These are phyloP conservation scores for Aspergillus funiculosus DNA, from an alignment of 495 filamentous ascomycete genomes.

Conservation along the genomic window DNA sequence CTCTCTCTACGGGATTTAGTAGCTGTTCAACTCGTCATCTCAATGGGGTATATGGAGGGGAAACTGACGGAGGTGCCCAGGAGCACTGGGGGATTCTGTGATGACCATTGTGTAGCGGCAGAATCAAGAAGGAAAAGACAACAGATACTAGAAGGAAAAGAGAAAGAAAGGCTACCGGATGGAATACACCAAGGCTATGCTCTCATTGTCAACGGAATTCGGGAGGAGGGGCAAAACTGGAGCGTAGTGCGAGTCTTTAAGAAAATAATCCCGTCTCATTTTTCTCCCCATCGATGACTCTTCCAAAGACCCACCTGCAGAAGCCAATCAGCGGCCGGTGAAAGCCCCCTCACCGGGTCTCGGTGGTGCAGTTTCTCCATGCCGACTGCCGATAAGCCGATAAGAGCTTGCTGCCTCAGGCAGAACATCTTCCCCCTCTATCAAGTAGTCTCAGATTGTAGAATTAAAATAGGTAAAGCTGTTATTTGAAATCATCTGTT, in stretches of 20 bases:
- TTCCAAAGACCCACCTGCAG: slow-evolving; percentile 6
- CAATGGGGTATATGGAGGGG: slow-evolving; percentile 6
- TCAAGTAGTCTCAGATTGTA: too few relatives aligned
- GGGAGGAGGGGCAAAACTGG: background rate
- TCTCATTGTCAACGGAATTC: slow-evolving; percentile 3
- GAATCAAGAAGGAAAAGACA: background rate
- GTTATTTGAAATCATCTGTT: too few relatives aligned
- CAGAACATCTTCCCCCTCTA: too few relatives aligned
- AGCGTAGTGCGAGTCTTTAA: background rate
- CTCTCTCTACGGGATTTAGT: slow-evolving; percentile 63
- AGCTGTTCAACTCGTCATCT: slow-evolving; percentile 31
- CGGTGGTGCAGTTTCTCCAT: background rate
- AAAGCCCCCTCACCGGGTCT: background rate
- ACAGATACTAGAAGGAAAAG: background rate
- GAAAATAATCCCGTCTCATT: background rate
- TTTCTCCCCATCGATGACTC: slow-evolving; percentile 9
- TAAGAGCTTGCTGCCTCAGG: slow-evolving; percentile 4
- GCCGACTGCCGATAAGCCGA: slow-evolving; percentile 1
- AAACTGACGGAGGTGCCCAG: slow-evolving; percentile 43
- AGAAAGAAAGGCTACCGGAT: slow-evolving; percentile 10
- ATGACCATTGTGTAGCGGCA: slow-evolving; percentile 24
- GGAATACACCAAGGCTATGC: slow-evolving; percentile 7
- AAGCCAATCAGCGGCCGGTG: slow-evolving; percentile 12
- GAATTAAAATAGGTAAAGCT: too few relatives aligned
- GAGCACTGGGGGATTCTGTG: slow-evolving; percentile 20